phyloP scores from a whole-genome alignment of 306 rosid species.

The Begonia loranthoides region DNA sequence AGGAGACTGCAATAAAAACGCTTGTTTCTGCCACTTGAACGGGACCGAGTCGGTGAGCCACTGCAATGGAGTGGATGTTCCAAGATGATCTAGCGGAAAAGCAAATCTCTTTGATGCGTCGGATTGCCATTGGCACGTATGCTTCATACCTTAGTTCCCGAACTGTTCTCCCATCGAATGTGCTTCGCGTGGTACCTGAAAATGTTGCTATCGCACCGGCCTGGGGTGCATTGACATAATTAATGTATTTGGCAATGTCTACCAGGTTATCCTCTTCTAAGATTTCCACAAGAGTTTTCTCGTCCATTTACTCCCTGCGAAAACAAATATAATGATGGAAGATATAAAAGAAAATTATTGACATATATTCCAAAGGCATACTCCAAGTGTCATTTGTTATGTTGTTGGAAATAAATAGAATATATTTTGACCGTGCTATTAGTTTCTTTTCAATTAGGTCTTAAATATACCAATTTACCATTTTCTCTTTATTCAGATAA shows the following conservation, averaged over 20 bases:
- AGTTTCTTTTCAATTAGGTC: too few relatives aligned
- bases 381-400: too few relatives aligned
- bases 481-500: too few relatives aligned
- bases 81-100: constrained; percentile 64
- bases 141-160: constrained; percentile 77
- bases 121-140: constrained; percentile 76
- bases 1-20: constrained; percentile 51
- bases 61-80: constrained; percentile 69
- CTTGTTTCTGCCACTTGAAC: constrained; percentile 78
- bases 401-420: too few relatives aligned
- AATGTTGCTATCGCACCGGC: constrained; percentile 90
- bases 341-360: background rate
- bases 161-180: constrained; percentile 70
- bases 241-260: constrained; percentile 51
- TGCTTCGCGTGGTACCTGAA: constrained; percentile 77
- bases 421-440: too few relatives aligned
- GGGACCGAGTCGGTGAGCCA: constrained; percentile 64
- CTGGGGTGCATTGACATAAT: constrained; percentile 57
- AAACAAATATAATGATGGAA: background rate
- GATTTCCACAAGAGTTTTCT: constrained; percentile 52
- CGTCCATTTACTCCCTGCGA: constrained; percentile 17
- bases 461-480: too few relatives aligned
- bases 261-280: constrained; percentile 38
- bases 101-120: constrained; percentile 52
- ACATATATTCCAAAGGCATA: too few relatives aligned